Evolutionary conservation across 2,329 filamentous ascomycete species (phyloP), one percentile per base, ranked within the genome.

Genomic region (Neonectria punicea): DNA sequence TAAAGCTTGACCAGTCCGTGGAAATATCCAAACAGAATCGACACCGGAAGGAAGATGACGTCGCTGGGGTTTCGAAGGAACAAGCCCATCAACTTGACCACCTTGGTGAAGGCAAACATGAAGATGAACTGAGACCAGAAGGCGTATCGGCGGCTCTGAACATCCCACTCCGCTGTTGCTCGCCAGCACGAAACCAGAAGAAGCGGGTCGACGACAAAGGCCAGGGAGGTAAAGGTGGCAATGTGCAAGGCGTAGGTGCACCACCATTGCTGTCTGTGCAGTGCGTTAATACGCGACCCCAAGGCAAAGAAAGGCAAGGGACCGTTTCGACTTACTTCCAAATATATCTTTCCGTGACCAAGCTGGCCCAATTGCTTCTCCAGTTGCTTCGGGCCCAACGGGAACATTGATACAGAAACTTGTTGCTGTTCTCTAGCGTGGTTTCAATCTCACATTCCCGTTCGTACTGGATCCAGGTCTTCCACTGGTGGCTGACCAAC

Each of bases 331-430:
- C 93, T 90, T 87, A 97, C 94, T 82, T 90, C 89, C 92, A 93
- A 75, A 98, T 93, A 76, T 93, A 88, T 77, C 91, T 85, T 81
- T 98, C 95, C 69, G 89, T 88, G 69, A 95, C 87, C 76, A 98
- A 86, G 79, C 93, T 98, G 57, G 93, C 98, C 80, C 93, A 90
- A 80, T 98, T 98, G 84, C 94, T 97, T 77, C 95, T 88, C 95
- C 95, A 98, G 81, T 98, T 98, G 85, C 94, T 98, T 75, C 95
- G 90, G 47, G 96, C 94, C 95, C 95, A 98, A 53, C 95, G 89
- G 51, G 95, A 89, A 80, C 95, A 98, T 81, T 98, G 95, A 77
- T 93, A 95, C 68, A 98, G 84, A 76, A 97, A 98, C 76, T 94
- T 97, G 61, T 87, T 84, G 77, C 94, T 92, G 78, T 95, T 92